phyloP scores from a whole-genome alignment of 768 basidiomycete genomes.

The Tulasnella sp. region DNA sequence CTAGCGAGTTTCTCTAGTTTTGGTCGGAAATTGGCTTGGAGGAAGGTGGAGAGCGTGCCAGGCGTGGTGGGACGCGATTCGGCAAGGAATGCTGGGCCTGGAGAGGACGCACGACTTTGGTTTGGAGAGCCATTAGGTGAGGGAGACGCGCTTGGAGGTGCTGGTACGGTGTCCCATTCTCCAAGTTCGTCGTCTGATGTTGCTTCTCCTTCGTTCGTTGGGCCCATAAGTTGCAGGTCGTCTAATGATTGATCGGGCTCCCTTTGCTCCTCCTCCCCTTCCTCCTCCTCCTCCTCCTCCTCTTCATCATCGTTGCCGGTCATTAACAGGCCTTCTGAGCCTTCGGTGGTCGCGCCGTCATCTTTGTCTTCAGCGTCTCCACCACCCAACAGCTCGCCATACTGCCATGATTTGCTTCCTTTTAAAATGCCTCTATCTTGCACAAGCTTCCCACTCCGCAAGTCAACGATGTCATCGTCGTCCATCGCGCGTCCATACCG shows the following conservation, averaged over 20 bases:
- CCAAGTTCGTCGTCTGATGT: slow-evolving; percentile 11
- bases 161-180: slow-evolving; percentile 18
- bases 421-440: slow-evolving; percentile 27
- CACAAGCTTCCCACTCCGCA: slow-evolving; percentile 21
- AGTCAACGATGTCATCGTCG: slow-evolving; percentile 29
- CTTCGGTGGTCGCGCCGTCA: neutral
- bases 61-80: neutral
- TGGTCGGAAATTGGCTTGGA: slow-evolving; percentile 16
- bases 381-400: neutral
- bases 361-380: slow-evolving; percentile 15
- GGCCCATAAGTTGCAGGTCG: neutral
- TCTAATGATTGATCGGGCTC: neutral
- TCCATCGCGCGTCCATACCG: slow-evolving; percentile 28
- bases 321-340: neutral
- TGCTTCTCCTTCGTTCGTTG: neutral
- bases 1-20: slow-evolving; percentile 13
- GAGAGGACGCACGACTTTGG: neutral
- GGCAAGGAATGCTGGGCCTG: neutral
- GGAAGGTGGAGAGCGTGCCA: slow-evolving; percentile 11
- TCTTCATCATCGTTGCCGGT: neutral
- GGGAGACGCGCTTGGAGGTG: neutral
- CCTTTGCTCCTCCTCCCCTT: neutral
- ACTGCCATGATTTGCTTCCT: neutral
- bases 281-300: neutral
- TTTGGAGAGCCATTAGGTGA: neutral